Conservation (phyloP, 495 filamentous ascomycete genomes). For the Recurvomyces mirabilis region DNA sequence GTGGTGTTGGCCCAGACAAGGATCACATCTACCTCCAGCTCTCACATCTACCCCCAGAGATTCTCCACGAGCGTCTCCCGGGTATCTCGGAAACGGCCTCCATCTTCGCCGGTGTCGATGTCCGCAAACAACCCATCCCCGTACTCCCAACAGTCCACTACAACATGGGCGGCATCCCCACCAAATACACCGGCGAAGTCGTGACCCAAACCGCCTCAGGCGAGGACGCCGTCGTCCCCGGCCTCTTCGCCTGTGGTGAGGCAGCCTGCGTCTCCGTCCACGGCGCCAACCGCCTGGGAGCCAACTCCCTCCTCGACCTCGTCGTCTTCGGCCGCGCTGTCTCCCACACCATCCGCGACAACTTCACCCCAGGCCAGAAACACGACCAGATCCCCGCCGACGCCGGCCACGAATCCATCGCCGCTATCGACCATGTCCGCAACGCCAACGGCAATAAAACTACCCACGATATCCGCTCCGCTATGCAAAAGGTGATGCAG, state of each 20-base stretch:
- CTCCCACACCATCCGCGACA: constrained; percentile 88
- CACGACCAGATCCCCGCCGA: constrained; percentile 67
- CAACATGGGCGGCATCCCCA: constrained; percentile 99
- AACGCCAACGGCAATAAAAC: constrained; percentile 70
- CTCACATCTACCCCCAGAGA: constrained; percentile 78
- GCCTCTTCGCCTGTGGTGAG: constrained; percentile 92
- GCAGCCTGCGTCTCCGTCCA: constrained; percentile 98
- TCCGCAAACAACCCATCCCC: constrained; percentile 92
- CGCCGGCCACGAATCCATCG: constrained; percentile 75
- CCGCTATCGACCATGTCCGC: constrained; percentile 70
- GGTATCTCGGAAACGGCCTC: constrained; percentile 97
- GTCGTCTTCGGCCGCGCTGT: constrained; percentile 96
- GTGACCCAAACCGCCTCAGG: constrained; percentile 70
- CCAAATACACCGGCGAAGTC: constrained; percentile 93
- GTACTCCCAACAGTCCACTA: constrained; percentile 98
- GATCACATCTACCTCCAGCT: constrained; percentile 98
- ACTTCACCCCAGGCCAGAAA: constrained; percentile 63
- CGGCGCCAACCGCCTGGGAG: constrained; percentile 92
- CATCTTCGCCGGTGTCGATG: constrained; percentile 95
- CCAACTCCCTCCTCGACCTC: constrained; percentile 93
- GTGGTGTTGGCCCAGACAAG: constrained; percentile 90
- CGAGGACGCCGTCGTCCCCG: constrained; percentile 85
- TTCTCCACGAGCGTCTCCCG: constrained; percentile 90
- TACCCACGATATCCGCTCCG: constrained; percentile 72
- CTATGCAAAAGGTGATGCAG: constrained; percentile 98